Evolutionary conservation across 2,329 filamentous ascomycete species (phyloP), one percentile per base, ranked within the genome.

Genomic region (Penicillium sp.): DNA sequence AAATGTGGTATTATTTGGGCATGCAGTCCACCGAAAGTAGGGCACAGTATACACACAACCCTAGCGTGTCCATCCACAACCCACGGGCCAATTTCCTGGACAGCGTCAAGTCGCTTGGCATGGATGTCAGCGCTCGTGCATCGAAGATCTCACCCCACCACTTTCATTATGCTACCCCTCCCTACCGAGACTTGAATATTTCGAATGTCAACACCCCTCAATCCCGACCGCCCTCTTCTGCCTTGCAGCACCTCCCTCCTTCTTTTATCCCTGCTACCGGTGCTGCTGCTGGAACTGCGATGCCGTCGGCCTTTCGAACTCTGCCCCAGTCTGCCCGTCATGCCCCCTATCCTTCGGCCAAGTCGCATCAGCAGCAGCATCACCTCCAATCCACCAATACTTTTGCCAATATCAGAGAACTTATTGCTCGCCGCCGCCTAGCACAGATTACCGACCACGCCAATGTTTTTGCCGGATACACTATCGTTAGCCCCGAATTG

Each of bases 1-100:
- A 90, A 69, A 73, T 96, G 17, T 97, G 92, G 90, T 84, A 91
- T 75, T 97, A 97, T 71, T 81, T 99, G 57, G 90, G 90, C 31
- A 85, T 85, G 70, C 84, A 83, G 19, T 97, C 93, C 22, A 97
- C 93, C 7, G 93, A 97, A 68, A 89, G 91, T 51, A 91, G 88
- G 72, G 88, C 91, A 26, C 91, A 95, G 71, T 99, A 94, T 75
- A 96, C 92, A 5, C 89, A 94, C 66, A 86, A 96, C 74, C 84
- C 82, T 41, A 77, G 74, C 56, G 79, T 78, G 55, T 62, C 66
- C 57, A 64, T 75, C 60, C 75, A 80, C 73, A 79, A 81, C 66
- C 73, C 74, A 59, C 71, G 74, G 59, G 75, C 77, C 58, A 79
- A 79, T 72, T 81, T 80, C 73, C 71, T 81, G 53, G 77, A 79